Percentiles rank a stretch among this genome's conserved stretches.
Evolutionary conservation across 2,329 filamentous ascomycete genomes (phyloP).

Genomic region (Coniochaeta pulveracea): DNA sequence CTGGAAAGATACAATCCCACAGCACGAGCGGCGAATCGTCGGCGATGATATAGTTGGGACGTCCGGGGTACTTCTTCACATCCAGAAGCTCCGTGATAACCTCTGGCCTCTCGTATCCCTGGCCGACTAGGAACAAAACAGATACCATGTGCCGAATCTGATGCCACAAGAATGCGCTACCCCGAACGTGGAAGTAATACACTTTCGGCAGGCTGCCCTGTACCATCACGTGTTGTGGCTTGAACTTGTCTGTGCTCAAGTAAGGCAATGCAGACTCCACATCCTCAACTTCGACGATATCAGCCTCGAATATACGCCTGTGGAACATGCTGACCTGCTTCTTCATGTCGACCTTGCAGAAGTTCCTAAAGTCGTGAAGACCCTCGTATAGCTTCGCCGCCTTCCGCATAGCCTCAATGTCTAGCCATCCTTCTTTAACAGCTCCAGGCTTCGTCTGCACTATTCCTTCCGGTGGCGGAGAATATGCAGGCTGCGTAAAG

Average conservation of each 20-base stretch:
- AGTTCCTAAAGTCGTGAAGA: constrained; percentile 87
- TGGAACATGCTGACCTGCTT: constrained; percentile 84
- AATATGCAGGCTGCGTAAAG: constrained; percentile 87
- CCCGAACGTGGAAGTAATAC: constrained; percentile 80
- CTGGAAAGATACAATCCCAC: constrained; percentile 89
- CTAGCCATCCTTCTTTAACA: constrained; percentile 62
- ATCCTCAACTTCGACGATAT: constrained; percentile 59
- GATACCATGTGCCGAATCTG: constrained; percentile 94
- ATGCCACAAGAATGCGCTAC: constrained; percentile 94
- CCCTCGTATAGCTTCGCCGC: constrained; percentile 75
- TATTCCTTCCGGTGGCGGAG: constrained; percentile 47
- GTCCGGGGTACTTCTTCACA: constrained; percentile 55
- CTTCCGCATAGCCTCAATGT: constrained; percentile 75
- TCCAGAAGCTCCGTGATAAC: constrained; percentile 70
- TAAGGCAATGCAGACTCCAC: constrained; percentile 43
- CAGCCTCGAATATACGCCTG: constrained; percentile 67
- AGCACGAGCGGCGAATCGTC: constrained; percentile 82
- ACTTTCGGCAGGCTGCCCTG: constrained; percentile 43
- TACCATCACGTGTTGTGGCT: constrained; percentile 16
- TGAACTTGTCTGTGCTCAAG: constrained; percentile 33
- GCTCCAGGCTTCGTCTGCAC: constrained; percentile 9
- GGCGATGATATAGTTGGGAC: constrained; percentile 84
- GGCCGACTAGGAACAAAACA: constrained; percentile 83
- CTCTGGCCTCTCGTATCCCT: constrained; percentile 68
- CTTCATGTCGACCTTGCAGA: constrained; percentile 83